Evolutionary conservation across 2,329 filamentous ascomycete genomes (phyloP), one percentile per base, ranked within the genome.

Genomic region (Bipolaris zeicola): DNA sequence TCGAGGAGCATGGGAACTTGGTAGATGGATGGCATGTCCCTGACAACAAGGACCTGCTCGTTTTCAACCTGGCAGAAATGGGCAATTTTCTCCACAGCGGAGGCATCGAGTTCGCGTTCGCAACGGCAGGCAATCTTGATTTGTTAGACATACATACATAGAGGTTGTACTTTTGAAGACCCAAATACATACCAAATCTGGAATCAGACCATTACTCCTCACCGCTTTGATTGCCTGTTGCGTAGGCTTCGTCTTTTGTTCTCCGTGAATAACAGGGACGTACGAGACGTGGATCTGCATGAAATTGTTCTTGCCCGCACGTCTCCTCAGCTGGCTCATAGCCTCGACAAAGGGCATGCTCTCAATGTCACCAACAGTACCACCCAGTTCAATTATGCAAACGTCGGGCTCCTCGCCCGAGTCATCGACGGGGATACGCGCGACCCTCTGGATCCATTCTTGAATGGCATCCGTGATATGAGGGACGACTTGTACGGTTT

Each of bases 181-280:
- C 28, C 1, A 39, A 14, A 18, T 14, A 59, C 61, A 79, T 79
- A 89, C 87, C 74, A 95, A 60, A 63, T 83, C 81, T 20, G 81
- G 81, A 46, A 82, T 78, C 56, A 85, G 78, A 72, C 92, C 92
- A 61, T 90, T 89, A 72, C 90, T 93, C 61, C 94, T 89, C 60
- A 93, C 88, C 68, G 90, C 87, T 72, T 89, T 89, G 69, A 98
- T 92, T 24, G 94, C 91, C 69, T 91, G 87, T 76, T 99, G 95
- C 0, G 95, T 99, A 0, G 95, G 95, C 80, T 98, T 98, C 8
- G 93, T 98, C 85, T 98, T 98, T 77, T 96, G 88, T 81, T 98
- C 89, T 33, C 85, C 84, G 58, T 83, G 78, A 37, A 89, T 85
- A 33, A 94, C 84, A 1, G 93, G 95, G 33, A 98, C 89, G 67